Evolutionary conservation across 2,329 filamentous ascomycete species (phyloP), one percentile per base, ranked within the genome.

Genomic region (Trichoderma guizhouense): DNA sequence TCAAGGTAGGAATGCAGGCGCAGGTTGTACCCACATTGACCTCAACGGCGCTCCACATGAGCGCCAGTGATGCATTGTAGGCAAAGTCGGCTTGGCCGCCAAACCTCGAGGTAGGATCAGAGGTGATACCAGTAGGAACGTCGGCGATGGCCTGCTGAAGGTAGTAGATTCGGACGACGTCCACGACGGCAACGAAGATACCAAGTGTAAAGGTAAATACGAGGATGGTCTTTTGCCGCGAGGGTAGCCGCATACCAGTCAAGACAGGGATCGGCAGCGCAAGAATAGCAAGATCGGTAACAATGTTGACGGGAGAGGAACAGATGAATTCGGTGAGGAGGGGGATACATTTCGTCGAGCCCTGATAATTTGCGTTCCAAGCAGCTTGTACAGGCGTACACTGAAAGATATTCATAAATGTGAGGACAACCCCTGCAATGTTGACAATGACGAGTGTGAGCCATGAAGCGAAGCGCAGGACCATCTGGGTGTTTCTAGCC

Each of bases 1-100:
- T 98, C 73, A 98, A 83, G 0, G 92, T 95, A 9, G 95, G 95
- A n/a, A 98, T 92, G 77, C 94, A 97, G 55, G 92, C 95, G 78
- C 93, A 97, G 74, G 94, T 91, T 76, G 98, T 94, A 21, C 94
- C 95, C 1, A 97, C 86, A 75, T 97, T 96, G 78, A 97, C 94
- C 80, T 98, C 95, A 69, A 98, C 90, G 14, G 92, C 92, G 18
- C 93, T 95, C 95, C 95, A 98, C 93, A 97, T 95, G 78, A 97
- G 91, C 0, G 93, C 93, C 6, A 94, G 83, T 0, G 93, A 93
- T 0, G 93, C 93, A 78, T 95, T 94, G 90, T 89, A 93, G 69
- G 87, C 83, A 76, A 90, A 90, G 72, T 89, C 84, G 2, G 80
- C 77, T 57, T 85, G 85, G 57, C 83, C 84, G 8, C 87, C 88